Evolutionary conservation across 2,329 filamentous ascomycete genomes (phyloP).

Genomic region (Colletotrichum melonis): DNA sequence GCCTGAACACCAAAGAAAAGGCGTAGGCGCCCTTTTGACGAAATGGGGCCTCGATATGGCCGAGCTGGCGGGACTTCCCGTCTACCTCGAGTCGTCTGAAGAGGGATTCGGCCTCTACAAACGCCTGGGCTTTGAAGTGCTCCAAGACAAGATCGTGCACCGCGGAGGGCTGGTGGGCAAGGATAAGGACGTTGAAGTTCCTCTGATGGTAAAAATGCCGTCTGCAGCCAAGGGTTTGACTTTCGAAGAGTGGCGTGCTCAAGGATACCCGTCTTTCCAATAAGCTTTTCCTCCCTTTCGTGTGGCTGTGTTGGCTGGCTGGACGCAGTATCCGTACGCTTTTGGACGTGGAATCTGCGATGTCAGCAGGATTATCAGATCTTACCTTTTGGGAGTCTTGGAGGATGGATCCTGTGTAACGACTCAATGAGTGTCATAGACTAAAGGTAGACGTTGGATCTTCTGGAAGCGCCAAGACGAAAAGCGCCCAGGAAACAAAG

Average conservation of each 20-base stretch:
- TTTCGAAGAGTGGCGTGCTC: conserved; percentile 48
- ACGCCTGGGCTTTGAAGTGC: conserved; percentile 55
- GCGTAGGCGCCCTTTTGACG: conserved; percentile 54
- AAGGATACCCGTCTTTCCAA: conserved; percentile 32
- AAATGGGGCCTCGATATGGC: conserved; percentile 51
- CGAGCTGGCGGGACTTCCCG: conserved; percentile 49
- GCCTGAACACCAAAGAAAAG: conserved; percentile 54
- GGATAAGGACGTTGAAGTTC: conserved; percentile 50
- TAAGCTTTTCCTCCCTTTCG: background rate
- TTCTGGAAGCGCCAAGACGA: background rate
- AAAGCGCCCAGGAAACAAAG: background rate
- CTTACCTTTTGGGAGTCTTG: background rate
- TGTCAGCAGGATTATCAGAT: background rate
- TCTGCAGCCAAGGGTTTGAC: conserved; percentile 43
- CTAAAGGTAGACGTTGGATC: background rate
- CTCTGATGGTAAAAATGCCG: conserved; percentile 57
- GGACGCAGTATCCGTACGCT: background rate
- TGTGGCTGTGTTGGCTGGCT: background rate
- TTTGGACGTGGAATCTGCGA: background rate
- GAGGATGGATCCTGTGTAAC: background rate
- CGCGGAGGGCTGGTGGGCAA: conserved; percentile 47
- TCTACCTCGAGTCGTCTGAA: conserved; percentile 59
- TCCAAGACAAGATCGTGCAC: conserved; percentile 53
- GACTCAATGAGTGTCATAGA: background rate
- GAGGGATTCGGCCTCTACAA: conserved; percentile 54